A percentile compares a stretch with the other conserved stretches of the same genome.
Conservation (phyloP, 495 filamentous ascomycete species). For the Trichoderma parareesei region DNA sequence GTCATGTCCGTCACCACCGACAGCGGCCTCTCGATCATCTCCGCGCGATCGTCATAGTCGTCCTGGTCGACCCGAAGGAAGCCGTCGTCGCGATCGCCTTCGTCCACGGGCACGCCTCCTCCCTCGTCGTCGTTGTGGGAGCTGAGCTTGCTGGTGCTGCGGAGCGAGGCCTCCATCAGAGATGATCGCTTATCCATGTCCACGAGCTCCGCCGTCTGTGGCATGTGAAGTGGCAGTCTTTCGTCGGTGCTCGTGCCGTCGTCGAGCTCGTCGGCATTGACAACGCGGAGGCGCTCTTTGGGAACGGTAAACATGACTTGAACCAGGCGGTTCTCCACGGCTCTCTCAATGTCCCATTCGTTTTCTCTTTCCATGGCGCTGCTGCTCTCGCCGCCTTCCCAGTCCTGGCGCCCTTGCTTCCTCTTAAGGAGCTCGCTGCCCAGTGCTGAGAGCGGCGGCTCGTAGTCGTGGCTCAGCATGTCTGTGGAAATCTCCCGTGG, state of each 20-base stretch:
- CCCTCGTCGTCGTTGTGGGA: constrained; percentile 5
- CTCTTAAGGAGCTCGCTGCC: constrained; percentile 27
- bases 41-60: constrained; percentile 6
- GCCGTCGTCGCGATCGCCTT: constrained; percentile 13
- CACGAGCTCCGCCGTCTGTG: constrained; percentile 18
- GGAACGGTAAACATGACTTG: constrained; percentile 95
- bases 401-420: constrained; percentile 35
- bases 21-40: neutral
- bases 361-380: constrained; percentile 36
- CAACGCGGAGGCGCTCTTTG: constrained; percentile 72
- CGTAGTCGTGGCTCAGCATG: constrained; percentile 21
- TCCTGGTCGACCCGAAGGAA: constrained; percentile 1
- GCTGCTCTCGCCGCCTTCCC: constrained; percentile 25
- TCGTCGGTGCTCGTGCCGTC: constrained; percentile 40
- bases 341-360: constrained; percentile 87
- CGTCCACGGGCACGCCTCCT: constrained; percentile 14
- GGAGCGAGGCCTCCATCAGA: neutral
- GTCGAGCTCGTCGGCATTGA: constrained; percentile 49
- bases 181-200: constrained; percentile 18
- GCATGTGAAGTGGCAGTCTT: neutral
- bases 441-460: constrained; percentile 21
- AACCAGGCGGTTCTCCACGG: constrained; percentile 69
- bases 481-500: constrained; percentile 22
- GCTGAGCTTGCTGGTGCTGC: constrained; percentile 1
- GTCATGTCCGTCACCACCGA: neutral